Evolutionary conservation across 1,284 basidiomycete genomes (phyloP).

Genomic region (Trametes hirsuta): DNA sequence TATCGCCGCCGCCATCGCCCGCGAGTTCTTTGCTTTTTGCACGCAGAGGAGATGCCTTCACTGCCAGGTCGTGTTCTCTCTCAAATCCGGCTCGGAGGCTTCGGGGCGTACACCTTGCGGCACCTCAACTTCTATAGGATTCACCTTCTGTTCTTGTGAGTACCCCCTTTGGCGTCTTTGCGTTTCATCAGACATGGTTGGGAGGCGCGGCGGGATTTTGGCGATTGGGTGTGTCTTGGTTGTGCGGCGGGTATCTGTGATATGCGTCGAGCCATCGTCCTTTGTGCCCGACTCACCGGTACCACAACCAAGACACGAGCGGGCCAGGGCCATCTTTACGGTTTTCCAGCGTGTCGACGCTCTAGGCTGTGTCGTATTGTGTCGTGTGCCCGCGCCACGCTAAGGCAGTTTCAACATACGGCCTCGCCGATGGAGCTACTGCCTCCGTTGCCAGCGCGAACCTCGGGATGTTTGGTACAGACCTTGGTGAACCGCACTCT

Average conservation of each 20-base stretch:
- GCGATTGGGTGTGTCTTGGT: neutral
- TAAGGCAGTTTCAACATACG: neutral
- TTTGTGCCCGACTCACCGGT: no score
- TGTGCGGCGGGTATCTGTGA: no score
- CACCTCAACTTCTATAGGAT: conserved; percentile 75
- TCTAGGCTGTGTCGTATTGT: neutral
- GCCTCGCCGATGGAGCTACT: neutral
- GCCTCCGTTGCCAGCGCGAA: conserved; percentile 8
- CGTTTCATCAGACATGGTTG: neutral
- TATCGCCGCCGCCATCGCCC: conserved; percentile 6
- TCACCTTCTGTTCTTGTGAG: conserved; percentile 60
- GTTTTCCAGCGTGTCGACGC: neutral
- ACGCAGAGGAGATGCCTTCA: conserved; percentile 15
- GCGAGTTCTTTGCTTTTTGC: neutral
- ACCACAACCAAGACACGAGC: no score
- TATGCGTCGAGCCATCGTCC: no score
- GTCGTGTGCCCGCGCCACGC: neutral
- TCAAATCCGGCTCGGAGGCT: conserved; percentile 1
- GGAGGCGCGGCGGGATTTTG: neutral
- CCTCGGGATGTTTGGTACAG: neutral
- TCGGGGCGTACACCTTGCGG: conserved; percentile 34
- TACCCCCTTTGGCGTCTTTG: conserved; percentile 5
- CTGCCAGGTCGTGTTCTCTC: conserved; percentile 14
- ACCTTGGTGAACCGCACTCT: neutral
- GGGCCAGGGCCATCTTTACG: no score